phyloP scores from a whole-genome alignment of 2,329 filamentous ascomycete genomes.

The Sclerotinia borealis region DNA sequence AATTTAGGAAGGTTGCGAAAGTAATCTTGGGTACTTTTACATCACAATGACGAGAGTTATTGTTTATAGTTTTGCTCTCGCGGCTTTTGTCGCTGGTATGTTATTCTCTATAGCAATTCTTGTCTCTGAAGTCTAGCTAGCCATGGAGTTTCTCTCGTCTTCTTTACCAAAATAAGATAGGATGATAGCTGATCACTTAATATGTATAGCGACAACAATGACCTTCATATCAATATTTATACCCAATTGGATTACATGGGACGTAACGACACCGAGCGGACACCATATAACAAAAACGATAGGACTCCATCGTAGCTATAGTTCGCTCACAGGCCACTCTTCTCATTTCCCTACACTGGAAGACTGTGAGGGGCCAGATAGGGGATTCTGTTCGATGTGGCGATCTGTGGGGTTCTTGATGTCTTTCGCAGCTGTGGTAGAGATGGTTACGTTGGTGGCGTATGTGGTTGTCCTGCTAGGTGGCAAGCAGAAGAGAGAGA shows the following conservation, averaged over 20 bases:
- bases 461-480: slow-evolving; percentile 73
- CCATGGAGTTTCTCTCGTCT: not conserved
- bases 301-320: slow-evolving; percentile 79
- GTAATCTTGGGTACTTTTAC: not conserved
- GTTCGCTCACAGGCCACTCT: slow-evolving; percentile 52
- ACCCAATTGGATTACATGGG: slow-evolving; percentile 66
- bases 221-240: slow-evolving; percentile 63
- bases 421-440: slow-evolving; percentile 74
- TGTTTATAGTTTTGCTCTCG: slow-evolving; percentile 38
- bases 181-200: slow-evolving; percentile 1
- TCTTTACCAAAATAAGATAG: not conserved
- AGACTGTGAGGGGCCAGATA: slow-evolving; percentile 51
- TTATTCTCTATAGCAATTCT: slow-evolving; percentile 11
- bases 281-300: slow-evolving; percentile 57
- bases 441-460: slow-evolving; percentile 73
- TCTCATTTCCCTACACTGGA: slow-evolving; percentile 59
- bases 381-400: slow-evolving; percentile 90
- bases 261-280: slow-evolving; percentile 43
- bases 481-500: slow-evolving; percentile 72
- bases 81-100: slow-evolving; percentile 40
- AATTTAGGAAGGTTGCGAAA: slow-evolving; percentile 2
- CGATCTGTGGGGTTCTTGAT: slow-evolving; percentile 75
- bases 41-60: slow-evolving; percentile 38
- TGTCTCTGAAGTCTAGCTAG: not conserved
- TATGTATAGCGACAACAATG: slow-evolving; percentile 63